Evolutionary conservation across 352 stramenopile genomes (phyloP), one percentile per base, ranked within the genome.

Genomic region (Pythium oligandrum): DNA sequence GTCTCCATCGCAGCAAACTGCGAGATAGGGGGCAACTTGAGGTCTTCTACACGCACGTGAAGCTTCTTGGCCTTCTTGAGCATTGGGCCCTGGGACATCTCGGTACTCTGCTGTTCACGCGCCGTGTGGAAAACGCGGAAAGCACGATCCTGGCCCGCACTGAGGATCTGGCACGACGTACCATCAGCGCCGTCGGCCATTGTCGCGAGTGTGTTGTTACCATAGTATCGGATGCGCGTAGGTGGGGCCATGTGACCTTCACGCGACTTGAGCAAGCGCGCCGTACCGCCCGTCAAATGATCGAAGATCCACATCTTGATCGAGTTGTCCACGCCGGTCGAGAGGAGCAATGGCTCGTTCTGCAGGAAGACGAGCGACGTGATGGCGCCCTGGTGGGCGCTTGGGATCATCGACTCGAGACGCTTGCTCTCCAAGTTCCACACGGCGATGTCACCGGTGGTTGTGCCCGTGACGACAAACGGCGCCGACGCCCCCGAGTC

Each of bases 281-380:
- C 83, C 6, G 69, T 83, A 31, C 76, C 68, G 31, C 75, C 76
- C 39, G 96, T 87, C 6, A 93, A 57, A 33, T 89, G 70, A 68
- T 98, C 93, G 38, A 98, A 97, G 47, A 98, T 95, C 92, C 90
- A 98, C 62, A 96, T 73, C 58, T 96, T 96, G 55, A 98, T 80
- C 31, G 83, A 75, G 66, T 98, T 98, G 71, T 98, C 92, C 4
- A 64, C 68, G 26, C 89, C 86, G 1, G 78, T 78, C 3, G 82
- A 96, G 11, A 98, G 62, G 51, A 98, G 54, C 31, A 97, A 59
- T 1, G 91, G 86, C 57, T 98, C 89, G 51, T 93, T 87, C 3
- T 83, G 73, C 40, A 97, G 63, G 60, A 97, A 97, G 49, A 82
- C 55, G 7, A 94, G 69, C 44, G 74, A 86, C 45, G 75, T 71